These are phyloP conservation scores for Microdochium trichocladiopsis DNA, from an alignment of 2,329 filamentous ascomycete species.

Conservation along the genomic window DNA sequence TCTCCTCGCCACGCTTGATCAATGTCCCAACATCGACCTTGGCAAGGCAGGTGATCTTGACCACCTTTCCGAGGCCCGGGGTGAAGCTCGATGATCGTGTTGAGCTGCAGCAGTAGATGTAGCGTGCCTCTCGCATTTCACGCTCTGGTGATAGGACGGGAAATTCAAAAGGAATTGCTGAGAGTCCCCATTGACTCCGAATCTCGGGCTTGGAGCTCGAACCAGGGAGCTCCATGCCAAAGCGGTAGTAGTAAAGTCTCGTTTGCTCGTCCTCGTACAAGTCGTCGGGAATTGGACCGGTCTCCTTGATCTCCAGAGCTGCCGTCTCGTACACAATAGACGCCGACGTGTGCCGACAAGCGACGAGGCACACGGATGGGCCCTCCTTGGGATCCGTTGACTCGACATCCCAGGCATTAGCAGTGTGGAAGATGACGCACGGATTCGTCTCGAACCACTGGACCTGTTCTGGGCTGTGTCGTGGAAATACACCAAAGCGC, in stretches of 20 bases:
- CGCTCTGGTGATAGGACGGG: slow-evolving; percentile 47
- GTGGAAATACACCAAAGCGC: slow-evolving; percentile 62
- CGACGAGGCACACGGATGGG: slow-evolving; percentile 53
- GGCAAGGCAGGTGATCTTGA: slow-evolving; percentile 58
- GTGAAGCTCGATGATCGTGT: slow-evolving; percentile 45
- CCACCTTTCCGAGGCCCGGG: slow-evolving; percentile 53
- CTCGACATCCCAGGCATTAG: slow-evolving; percentile 59
- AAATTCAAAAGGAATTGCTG: slow-evolving; percentile 62
- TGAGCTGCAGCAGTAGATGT: slow-evolving; percentile 62
- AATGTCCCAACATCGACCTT: slow-evolving; percentile 51
- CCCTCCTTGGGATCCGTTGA: slow-evolving; percentile 13
- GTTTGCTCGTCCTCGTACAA: slow-evolving; percentile 57
- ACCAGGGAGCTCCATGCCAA: slow-evolving; percentile 31
- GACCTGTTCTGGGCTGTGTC: slow-evolving; percentile 47
- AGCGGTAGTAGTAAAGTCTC: slow-evolving; percentile 62
- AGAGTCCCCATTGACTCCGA: slow-evolving; percentile 56
- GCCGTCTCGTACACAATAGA: slow-evolving; percentile 58
- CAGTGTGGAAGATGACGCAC: slow-evolving; percentile 67
- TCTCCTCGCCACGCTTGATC: slow-evolving; percentile 41
- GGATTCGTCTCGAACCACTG: slow-evolving; percentile 62
- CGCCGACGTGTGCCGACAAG: slow-evolving; percentile 60
- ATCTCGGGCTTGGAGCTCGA: slow-evolving; percentile 28
- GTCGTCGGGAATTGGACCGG: slow-evolving; percentile 23
- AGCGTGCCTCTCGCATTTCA: slow-evolving; percentile 51
- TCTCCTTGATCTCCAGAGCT: slow-evolving; percentile 49